phyloP scores from a whole-genome alignment of 768 basidiomycete genomes.

The Mycena kentingensis region DNA sequence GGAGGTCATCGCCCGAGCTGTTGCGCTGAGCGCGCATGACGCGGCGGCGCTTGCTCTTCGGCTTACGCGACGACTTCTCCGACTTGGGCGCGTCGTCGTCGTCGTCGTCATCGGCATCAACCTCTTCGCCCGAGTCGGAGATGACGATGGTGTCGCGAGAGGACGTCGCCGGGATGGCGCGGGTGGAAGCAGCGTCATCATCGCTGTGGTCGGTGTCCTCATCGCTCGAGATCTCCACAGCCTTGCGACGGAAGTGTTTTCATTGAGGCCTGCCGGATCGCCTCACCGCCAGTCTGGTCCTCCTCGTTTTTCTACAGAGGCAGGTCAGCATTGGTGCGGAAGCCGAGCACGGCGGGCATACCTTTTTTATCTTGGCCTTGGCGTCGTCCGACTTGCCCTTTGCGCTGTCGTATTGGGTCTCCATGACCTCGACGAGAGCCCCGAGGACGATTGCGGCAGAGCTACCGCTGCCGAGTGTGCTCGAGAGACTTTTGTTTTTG shows the following conservation, averaged over 20 bases:
- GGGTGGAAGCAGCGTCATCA: not conserved
- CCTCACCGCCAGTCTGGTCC: not conserved
- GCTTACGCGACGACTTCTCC: not conserved
- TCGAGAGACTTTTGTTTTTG: not conserved
- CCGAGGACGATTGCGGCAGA: not conserved
- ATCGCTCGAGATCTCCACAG: not conserved
- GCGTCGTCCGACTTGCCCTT: conserved; percentile 12
- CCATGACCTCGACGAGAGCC: conserved; percentile 3
- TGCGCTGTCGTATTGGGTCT: not conserved
- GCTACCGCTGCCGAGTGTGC: not conserved
- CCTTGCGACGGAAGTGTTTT: not conserved
- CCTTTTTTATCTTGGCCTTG: conserved; percentile 11
- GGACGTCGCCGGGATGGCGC: not conserved
- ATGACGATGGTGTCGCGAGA: not conserved
- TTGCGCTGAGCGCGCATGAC: not conserved
- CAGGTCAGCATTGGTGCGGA: not conserved
- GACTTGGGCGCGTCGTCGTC: not conserved
- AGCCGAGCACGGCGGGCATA: not conserved
- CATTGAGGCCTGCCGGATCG: not conserved
- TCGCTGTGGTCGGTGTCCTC: not conserved
- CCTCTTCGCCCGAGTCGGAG: not conserved
- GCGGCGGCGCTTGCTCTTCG: not conserved
- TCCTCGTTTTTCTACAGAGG: conserved; percentile 1
- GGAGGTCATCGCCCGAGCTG: not conserved
- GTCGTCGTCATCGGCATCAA: not conserved